Conservation (phyloP, 2,329 filamentous ascomycete species). For the Periconia macrospinosa region DNA sequence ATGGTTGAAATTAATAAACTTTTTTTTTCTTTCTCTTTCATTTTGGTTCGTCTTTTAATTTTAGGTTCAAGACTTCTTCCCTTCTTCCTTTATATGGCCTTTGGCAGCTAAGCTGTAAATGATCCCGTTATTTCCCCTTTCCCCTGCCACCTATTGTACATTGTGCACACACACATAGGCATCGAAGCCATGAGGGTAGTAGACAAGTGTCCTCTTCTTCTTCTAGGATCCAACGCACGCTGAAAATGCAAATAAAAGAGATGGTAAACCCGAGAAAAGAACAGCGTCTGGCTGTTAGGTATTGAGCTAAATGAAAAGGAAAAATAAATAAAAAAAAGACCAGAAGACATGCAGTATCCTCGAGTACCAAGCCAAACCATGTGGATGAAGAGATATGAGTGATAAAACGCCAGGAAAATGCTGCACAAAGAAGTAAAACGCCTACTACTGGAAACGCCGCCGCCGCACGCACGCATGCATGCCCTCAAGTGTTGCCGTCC, state of each 20-base stretch:
- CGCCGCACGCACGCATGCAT: not conserved
- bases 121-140: too few species aligned
- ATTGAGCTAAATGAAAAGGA: not conserved
- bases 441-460: constrained; percentile 5
- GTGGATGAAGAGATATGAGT: not conserved
- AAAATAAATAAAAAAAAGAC: not conserved
- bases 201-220: not conserved
- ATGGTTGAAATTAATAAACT: too few species aligned
- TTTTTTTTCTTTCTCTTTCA: too few species aligned
- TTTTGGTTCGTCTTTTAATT: too few species aligned
- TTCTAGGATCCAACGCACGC: not conserved
- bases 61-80: too few species aligned
- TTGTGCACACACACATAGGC: not conserved
- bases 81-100: too few species aligned
- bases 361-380: not conserved
- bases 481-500: constrained; percentile 10
- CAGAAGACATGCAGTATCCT: not conserved
- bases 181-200: not conserved
- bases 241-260: not conserved
- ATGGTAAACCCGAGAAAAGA: too few species aligned
- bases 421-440: constrained; percentile 19
- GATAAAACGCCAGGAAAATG: constrained; percentile 7
- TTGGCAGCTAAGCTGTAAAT: too few species aligned
- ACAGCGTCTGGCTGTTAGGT: too few species aligned
- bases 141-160: not conserved